Conservation (phyloP, 768 basidiomycete genomes). For the Fistulinella prunicolor region DNA sequence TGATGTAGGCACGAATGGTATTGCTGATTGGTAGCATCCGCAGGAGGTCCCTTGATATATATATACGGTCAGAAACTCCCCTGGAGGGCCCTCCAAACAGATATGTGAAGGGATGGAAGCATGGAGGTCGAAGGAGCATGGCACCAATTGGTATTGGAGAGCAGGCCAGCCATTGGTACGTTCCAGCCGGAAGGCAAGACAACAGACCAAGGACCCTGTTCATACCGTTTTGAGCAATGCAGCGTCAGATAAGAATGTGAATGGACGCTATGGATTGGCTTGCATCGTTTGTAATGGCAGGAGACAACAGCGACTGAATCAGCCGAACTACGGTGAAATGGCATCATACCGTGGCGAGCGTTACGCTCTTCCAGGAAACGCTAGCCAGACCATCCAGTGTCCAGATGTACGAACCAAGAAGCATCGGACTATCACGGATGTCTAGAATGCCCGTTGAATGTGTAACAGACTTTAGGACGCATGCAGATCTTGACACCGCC, state of each 20-base stretch:
- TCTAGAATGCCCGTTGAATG: background rate
- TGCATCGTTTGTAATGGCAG: constrained; percentile 7
- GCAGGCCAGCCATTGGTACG: constrained; percentile 12
- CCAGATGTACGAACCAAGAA: constrained; percentile 5
- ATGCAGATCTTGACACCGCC: background rate
- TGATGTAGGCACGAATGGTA: constrained; percentile 1
- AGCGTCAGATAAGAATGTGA: background rate
- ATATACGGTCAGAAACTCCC: constrained; percentile 8
- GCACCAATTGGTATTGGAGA: constrained; percentile 16
- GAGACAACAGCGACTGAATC: constrained; percentile 2
- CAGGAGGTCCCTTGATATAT: constrained; percentile 15
- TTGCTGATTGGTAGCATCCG: constrained; percentile 5
- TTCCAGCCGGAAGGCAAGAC: constrained; percentile 4
- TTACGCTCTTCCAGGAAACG: constrained; percentile 8
- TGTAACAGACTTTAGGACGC: background rate
- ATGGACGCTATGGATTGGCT: constrained; percentile 3
- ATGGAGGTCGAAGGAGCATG: constrained; percentile 14
- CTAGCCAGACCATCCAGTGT: constrained; percentile 26
- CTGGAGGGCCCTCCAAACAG: constrained; percentile 20
- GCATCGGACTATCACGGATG: background rate
- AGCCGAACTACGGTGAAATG: background rate
- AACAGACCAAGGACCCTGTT: constrained; percentile 2
- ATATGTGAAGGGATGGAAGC: constrained; percentile 14
- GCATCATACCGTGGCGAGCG: constrained; percentile 3
- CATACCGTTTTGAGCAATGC: constrained; percentile 6